Evolutionary conservation across 495 filamentous ascomycete genomes (phyloP).

Genomic region (Eremomyces bilateralis): DNA sequence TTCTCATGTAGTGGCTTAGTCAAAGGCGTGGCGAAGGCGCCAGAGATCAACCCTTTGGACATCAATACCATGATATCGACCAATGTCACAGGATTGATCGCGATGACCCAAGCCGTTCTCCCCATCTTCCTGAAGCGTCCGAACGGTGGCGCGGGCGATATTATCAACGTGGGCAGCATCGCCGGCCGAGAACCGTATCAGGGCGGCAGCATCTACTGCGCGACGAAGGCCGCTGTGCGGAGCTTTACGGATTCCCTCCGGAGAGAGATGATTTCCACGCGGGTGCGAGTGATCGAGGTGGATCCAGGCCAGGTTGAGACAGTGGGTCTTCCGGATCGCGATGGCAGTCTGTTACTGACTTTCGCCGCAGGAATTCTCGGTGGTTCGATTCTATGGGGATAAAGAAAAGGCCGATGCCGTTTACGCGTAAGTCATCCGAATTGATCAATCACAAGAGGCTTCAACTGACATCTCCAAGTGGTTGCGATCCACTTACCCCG

Average conservation of each 20-base stretch:
- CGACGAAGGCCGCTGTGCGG: constrained; percentile 81
- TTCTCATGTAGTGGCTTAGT: constrained; percentile 44
- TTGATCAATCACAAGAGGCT: constrained; percentile 3
- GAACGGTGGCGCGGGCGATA: constrained; percentile 68
- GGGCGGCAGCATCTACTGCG: constrained; percentile 90
- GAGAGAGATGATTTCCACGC: constrained; percentile 68
- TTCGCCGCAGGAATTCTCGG: constrained; percentile 59
- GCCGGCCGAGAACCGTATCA: constrained; percentile 79
- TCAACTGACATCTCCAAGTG: constrained; percentile 22
- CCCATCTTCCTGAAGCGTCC: constrained; percentile 60
- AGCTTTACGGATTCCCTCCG: constrained; percentile 76
- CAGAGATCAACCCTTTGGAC: constrained; percentile 63
- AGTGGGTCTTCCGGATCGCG: constrained; percentile 20
- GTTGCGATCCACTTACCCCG: constrained; percentile 75
- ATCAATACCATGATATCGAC: constrained; percentile 75
- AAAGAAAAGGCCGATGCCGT: constrained; percentile 88
- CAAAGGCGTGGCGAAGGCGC: constrained; percentile 69
- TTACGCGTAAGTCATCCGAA: constrained; percentile 45
- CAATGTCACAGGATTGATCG: constrained; percentile 85
- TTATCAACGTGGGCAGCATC: constrained; percentile 94
- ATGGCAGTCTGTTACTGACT: not conserved
- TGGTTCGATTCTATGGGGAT: constrained; percentile 85
- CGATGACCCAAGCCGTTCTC: constrained; percentile 88
- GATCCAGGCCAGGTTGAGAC: constrained; percentile 97
- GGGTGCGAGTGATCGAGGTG: constrained; percentile 77